Percentiles rank a stretch among this genome's conserved stretches.
These are phyloP conservation scores for Lachnellula cervina DNA, from an alignment of 2,329 filamentous ascomycete species.

Conservation along the genomic window DNA sequence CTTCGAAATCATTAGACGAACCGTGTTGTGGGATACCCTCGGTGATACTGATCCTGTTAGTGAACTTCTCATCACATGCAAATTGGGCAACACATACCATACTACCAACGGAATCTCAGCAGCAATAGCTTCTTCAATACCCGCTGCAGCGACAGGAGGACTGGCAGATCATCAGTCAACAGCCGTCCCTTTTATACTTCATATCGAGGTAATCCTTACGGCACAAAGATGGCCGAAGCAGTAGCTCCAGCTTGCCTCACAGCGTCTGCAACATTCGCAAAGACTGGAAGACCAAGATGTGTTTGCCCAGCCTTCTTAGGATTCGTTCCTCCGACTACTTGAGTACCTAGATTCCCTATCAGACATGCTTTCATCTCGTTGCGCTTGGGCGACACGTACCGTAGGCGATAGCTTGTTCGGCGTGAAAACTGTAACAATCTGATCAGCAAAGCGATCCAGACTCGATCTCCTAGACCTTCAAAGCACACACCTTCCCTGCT, in stretches of 20 bases:
- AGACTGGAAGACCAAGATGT: constrained; percentile 90
- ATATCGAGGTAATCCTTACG: constrained; percentile 46
- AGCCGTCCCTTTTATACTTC: constrained; percentile 3
- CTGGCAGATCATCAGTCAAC: constrained; percentile 43
- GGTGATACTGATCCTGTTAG: constrained; percentile 58
- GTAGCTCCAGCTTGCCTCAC: constrained; percentile 86
- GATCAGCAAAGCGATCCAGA: constrained; percentile 27
- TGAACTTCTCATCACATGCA: constrained; percentile 13
- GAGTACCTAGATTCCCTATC: constrained; percentile 62
- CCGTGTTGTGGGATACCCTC: constrained; percentile 97
- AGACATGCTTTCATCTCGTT: constrained; percentile 24
- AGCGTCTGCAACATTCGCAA: constrained; percentile 81
- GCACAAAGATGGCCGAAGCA: constrained; percentile 93
- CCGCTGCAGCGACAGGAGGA: constrained; percentile 82
- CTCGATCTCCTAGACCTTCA: neutral
- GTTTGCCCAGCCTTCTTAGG: constrained; percentile 93
- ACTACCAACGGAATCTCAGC: constrained; percentile 94
- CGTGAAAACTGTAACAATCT: constrained; percentile 72
- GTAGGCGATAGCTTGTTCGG: constrained; percentile 96
- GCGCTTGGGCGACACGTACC: constrained; percentile 50
- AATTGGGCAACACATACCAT: constrained; percentile 48
- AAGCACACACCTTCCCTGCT: constrained; percentile 79
- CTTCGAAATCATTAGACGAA: constrained; percentile 41
- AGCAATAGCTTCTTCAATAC: constrained; percentile 93
- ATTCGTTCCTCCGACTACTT: constrained; percentile 97